phyloP scores from a whole-genome alignment of 129 eudicot genomes.

The Apium graveolens region DNA sequence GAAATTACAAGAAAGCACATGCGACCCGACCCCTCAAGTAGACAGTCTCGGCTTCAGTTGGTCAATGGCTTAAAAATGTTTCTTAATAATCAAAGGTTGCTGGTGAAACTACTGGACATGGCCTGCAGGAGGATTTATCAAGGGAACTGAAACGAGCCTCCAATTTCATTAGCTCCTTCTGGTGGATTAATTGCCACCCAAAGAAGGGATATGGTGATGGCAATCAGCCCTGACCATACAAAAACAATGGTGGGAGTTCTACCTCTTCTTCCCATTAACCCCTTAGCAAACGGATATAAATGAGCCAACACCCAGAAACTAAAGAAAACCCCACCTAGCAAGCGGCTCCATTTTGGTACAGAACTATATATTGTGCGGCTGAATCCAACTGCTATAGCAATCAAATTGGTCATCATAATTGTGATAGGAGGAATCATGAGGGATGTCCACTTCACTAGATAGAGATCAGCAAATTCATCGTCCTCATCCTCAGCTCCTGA shows the following conservation, averaged over 20 bases:
- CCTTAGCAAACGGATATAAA: conserved; percentile 56
- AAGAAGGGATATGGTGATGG: conserved; percentile 57
- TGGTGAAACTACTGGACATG: neutral
- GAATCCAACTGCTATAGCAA: conserved; percentile 53
- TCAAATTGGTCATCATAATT: conserved; percentile 48
- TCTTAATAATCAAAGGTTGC: neutral
- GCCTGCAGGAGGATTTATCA: conserved; percentile 11
- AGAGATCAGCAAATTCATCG: conserved; percentile 52
- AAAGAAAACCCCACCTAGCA: conserved; percentile 59
- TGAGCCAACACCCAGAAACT: conserved; percentile 73
- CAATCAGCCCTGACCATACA: conserved; percentile 62
- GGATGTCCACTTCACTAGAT: conserved; percentile 51
- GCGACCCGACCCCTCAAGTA: neutral
- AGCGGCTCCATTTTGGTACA: conserved; percentile 53
- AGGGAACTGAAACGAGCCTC: conserved; percentile 63
- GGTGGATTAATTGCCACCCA: conserved; percentile 61
- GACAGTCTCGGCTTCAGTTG: neutral
- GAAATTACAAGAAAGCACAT: neutral
- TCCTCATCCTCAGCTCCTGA: conserved; percentile 48
- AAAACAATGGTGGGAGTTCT: conserved; percentile 62
- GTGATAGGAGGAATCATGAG: conserved; percentile 53
- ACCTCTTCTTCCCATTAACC: conserved; percentile 68
- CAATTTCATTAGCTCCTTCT: conserved; percentile 31
- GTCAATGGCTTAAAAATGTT: neutral
- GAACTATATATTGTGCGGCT: conserved; percentile 49